Percentiles rank a stretch among this genome's conserved stretches.
Conservation (phyloP, 2,329 filamentous ascomycete species). For the Falciphora oryzae region DNA sequence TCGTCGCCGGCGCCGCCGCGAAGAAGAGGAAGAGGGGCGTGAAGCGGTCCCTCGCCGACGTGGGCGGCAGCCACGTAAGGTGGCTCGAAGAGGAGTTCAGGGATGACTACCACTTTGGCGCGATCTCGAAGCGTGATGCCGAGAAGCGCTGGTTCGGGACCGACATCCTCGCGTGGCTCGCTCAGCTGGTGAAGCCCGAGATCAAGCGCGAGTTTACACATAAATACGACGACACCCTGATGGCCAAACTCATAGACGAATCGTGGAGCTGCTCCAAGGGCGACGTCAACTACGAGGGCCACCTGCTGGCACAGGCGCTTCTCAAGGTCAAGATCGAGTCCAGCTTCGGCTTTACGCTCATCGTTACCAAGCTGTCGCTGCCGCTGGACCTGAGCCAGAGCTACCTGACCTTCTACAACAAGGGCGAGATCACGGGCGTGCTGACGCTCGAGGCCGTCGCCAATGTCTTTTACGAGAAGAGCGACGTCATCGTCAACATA, state of each 20-base stretch:
- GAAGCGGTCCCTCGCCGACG: neutral
- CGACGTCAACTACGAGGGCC: neutral
- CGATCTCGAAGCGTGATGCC: neutral
- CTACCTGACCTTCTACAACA: neutral
- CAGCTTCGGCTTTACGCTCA: neutral
- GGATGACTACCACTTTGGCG: neutral
- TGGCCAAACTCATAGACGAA: neutral
- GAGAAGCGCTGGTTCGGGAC: neutral
- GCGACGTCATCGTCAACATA: neutral
- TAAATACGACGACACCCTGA: neutral
- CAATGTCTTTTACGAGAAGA: neutral
- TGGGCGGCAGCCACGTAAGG: neutral
- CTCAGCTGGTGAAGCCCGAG: neutral
- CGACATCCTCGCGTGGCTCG: neutral
- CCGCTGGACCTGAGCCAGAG: neutral
- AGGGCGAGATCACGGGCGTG: neutral
- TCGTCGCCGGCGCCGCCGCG: conserved; percentile 17
- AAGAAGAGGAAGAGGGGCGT: neutral
- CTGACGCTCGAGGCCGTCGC: neutral
- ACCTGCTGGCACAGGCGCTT: neutral
- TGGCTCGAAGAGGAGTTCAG: neutral
- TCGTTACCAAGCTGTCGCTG: neutral
- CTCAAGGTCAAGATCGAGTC: conserved; percentile 1
- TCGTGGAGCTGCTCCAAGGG: neutral
- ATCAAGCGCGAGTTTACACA: neutral